These are phyloP conservation scores for Corchorus capsularis DNA, from an alignment of 345 rosid genomes.

Conservation along the genomic window DNA sequence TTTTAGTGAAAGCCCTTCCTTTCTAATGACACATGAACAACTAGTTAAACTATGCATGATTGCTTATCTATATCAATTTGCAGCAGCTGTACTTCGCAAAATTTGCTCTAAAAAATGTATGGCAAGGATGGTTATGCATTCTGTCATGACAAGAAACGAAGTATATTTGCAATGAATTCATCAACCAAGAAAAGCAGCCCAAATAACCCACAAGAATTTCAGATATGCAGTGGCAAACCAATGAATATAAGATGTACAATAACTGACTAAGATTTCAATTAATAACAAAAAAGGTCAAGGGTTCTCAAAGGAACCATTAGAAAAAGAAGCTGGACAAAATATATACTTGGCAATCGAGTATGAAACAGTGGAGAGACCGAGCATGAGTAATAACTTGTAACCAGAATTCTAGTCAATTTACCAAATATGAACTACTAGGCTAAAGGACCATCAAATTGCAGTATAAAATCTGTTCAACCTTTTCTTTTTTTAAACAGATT, in stretches of 20 bases:
- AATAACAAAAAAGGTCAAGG: neutral
- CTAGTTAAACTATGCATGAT: neutral
- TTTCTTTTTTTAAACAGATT: neutral
- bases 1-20: neutral
- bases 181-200: neutral
- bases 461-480: neutral
- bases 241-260: neutral
- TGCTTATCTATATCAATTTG: neutral
- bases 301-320: conserved; percentile 3
- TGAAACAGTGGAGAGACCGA: conserved; percentile 12
- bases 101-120: conserved; percentile 1
- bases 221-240: neutral
- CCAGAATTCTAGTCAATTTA: neutral
- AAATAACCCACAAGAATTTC: neutral
- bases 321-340: neutral
- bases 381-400: neutral
- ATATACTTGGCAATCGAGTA: neutral
- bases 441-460: neutral
- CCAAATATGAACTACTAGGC: neutral
- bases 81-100: neutral
- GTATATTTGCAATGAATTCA: conserved; percentile 3
- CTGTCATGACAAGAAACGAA: neutral
- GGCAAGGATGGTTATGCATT: neutral
- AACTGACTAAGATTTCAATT: neutral
- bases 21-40: neutral